Evolutionary conservation across 768 basidiomycete genomes (phyloP), one percentile per base, ranked within the genome.

Genomic region (Inosperma sp.): DNA sequence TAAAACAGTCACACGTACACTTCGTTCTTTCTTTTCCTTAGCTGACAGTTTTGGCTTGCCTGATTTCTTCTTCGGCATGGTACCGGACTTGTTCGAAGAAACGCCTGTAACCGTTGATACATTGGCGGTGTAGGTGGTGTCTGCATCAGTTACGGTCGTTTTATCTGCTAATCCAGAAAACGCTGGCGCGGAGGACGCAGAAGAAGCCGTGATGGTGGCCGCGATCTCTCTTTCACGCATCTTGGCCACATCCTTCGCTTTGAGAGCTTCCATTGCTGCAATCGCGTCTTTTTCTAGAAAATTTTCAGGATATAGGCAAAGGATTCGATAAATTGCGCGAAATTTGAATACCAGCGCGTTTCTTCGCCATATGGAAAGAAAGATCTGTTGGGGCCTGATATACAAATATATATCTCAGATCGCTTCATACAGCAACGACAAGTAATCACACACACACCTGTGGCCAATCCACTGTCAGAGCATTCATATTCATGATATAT

Each of bases 401-500:
- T 17, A 22, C 10, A 9, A n/a, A n/a, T n/a, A 33, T 17, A 22
- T 14, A 50, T 39, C 13, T n/a, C n/a, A n/a, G n/a, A n/a, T n/a
- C 13, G 44, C 12, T 12, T 58, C 62, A n/a, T n/a, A 55, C 14
- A 13, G n/a, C 14, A 36, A 19, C 29, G 21, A 6, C 10, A 17
- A 9, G 21, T 5, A 42, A 5, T 23, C 25, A 22, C 14, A 59
- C 2, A 54, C 75, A 51, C 54, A 85, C 91, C 76, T 93, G 86
- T 1, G 81, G 82, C 92, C 92, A 96, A 63, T 96, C 93, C 0
- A 84, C 84, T n/a, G 92, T 93, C 50, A 95, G 77, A 2, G 91
- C 83, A 62, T 94, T 93, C 91, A 97, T 95, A 63, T 90, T 86
- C 82, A 94, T 84, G 19, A 85, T 82, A 64, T 93, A 94, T 8